phyloP scores from a whole-genome alignment of 2,329 filamentous ascomycete genomes.

The Aspergillus transmontanensis region DNA sequence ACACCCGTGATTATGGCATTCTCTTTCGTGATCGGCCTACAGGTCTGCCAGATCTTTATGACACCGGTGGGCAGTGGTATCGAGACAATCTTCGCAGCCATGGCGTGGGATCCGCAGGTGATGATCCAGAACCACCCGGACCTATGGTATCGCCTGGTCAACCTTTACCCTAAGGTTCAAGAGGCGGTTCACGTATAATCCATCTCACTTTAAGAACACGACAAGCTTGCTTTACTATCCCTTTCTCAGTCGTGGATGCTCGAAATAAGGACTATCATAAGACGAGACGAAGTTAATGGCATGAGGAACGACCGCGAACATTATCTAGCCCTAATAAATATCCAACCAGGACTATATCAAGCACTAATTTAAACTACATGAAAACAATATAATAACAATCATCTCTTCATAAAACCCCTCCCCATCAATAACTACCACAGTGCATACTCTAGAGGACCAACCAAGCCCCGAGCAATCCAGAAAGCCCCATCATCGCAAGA shows the following conservation, averaged over 20 bases:
- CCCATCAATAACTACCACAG: background rate
- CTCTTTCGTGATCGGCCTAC: slow-evolving; percentile 84
- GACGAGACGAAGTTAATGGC: background rate
- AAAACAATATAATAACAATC: background rate
- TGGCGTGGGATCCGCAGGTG: slow-evolving; percentile 66
- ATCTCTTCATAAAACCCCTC: background rate
- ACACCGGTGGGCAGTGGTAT: slow-evolving; percentile 86
- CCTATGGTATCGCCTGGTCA: slow-evolving; percentile 75
- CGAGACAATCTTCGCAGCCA: slow-evolving; percentile 87
- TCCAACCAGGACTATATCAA: background rate
- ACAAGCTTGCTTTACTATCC: background rate
- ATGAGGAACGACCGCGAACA: background rate
- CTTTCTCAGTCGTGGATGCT: no score
- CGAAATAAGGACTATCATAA: background rate
- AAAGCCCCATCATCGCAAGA: background rate
- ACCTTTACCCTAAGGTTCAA: slow-evolving; percentile 82
- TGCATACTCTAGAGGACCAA: background rate
- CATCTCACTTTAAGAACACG: background rate
- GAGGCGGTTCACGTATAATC: slow-evolving; percentile 68
- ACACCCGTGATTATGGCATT: slow-evolving; percentile 81
- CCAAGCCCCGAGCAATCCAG: background rate
- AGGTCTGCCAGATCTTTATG: slow-evolving; percentile 87
- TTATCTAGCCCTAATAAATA: background rate
- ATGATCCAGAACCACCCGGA: slow-evolving; percentile 80
- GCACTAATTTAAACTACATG: background rate